Percentiles rank a stretch among this genome's conserved stretches.
phyloP scores from a whole-genome alignment of 2,329 filamentous ascomycete species.

The Westerdykella aurantiaca region DNA sequence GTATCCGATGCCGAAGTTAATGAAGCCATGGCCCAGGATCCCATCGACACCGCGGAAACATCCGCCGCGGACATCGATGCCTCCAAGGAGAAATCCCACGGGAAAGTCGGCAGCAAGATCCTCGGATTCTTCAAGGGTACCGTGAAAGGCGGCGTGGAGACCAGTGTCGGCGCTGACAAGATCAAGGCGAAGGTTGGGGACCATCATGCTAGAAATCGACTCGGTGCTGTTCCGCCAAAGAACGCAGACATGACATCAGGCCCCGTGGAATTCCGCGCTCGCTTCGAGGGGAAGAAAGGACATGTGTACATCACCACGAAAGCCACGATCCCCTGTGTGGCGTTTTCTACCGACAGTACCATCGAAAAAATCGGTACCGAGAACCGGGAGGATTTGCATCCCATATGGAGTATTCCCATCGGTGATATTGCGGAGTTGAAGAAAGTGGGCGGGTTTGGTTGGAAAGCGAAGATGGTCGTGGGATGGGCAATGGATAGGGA shows the following conservation, averaged over 20 bases:
- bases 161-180: slow-evolving; percentile 64
- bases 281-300: slow-evolving; percentile 66
- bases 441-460: slow-evolving; percentile 75
- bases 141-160: slow-evolving; percentile 66
- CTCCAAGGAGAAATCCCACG: slow-evolving; percentile 42
- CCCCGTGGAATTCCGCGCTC: slow-evolving; percentile 69
- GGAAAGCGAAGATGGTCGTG: slow-evolving; percentile 78
- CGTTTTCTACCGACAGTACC: slow-evolving; percentile 54
- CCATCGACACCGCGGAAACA: slow-evolving; percentile 35
- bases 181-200: slow-evolving; percentile 60
- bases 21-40: slow-evolving; percentile 50
- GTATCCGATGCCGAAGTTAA: slow-evolving; percentile 62
- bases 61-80: slow-evolving; percentile 51
- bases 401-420: slow-evolving; percentile 65
- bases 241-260: slow-evolving; percentile 50
- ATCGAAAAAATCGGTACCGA: slow-evolving; percentile 43
- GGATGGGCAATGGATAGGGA: slow-evolving; percentile 71
- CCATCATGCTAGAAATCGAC: slow-evolving; percentile 60
- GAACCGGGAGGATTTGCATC: slow-evolving; percentile 49
- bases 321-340: slow-evolving; percentile 62
- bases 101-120: slow-evolving; percentile 47
- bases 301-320: slow-evolving; percentile 64
- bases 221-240: slow-evolving; percentile 59
- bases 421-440: slow-evolving; percentile 66
- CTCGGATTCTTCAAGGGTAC: slow-evolving; percentile 63